Base-by-base conservation (phyloP, 345 rosid species). In the Citrus unshiu region DNA sequence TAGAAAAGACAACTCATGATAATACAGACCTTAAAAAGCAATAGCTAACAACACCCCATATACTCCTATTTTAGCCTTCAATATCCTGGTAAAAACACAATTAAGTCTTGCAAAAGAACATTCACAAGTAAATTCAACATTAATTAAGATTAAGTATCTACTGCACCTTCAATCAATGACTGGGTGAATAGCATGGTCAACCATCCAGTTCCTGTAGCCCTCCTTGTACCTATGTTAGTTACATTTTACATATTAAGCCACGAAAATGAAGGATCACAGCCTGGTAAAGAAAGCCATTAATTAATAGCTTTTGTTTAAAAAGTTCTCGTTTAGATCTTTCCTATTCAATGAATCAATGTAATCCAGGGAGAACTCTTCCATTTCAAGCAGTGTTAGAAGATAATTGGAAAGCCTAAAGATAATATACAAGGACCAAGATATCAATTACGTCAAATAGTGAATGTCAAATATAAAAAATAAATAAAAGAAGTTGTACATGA, bases 81-180 rank as follows among this genome's bases (percentile, higher is more conserved):
- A 1, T 29, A 29, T 29, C 30, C 30, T 29, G 30, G 30, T 29
- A 29, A 29, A 29, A 29, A 1, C 30, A 29, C 2, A 29, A 29
- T 29, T 29, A 1, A 29, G 30, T 29, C 30, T 29, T 29, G 30
- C 30, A 29, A 29, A 29, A 29, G 30, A 29, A 29, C 30, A 29
- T 29, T 29, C 30, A 29, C 30, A 29, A 29, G 30, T 29, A 29
- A 29, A 29, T 29, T 29, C 30, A 29, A 29, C 30, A 29, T 29
- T 29, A 29, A 29, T 1, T 29, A 2, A 29, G 30, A 29, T 29
- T 29, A 29, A 1, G 30, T 29, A 29, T 29, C 30, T 2, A 29
- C 77, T 67, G 74, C 78, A 72, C 79, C 80, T 81, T 76, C 65
- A 57, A 16, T 70, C 66, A 67, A 37, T 22, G 79, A 64, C 18